Evolutionary conservation across 2,329 filamentous ascomycete species (phyloP), one percentile per base, ranked within the genome.

Genomic region (Sordariomycetes sp.): DNA sequence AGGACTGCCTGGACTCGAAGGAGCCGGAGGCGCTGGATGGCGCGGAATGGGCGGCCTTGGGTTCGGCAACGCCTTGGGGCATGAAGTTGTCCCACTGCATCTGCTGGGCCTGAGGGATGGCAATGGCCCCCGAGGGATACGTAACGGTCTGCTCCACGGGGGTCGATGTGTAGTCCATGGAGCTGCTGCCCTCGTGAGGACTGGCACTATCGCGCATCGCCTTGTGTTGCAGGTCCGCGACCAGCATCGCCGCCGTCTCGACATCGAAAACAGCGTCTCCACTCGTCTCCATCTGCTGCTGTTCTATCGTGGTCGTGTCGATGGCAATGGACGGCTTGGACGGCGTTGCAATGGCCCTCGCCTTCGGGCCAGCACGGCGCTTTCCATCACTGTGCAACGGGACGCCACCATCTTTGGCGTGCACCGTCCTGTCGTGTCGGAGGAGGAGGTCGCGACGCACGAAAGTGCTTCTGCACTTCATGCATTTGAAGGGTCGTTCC

Each of bases 401-500:
- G 56, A 94, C 82, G 63, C 94, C 92, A 64, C 92, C 92, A 75
- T 99, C 94, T 75, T 97, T 97, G 61, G 94, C 94, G 74, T 99
- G 94, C 62, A 99, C 94, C 62, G 94, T 99, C 67, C 94, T 89
- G 73, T 99, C 94, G 76, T 99, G 94, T 71, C 94, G 88, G 64
- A 99, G 84, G 56, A 99, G 85, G 61, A 99, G 81, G 75, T 99
- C 94, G 73, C 94, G 89, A 70, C 94, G 89, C 66, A 99, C 94
- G 70, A 99, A 99, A 61, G 94, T 99, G 78, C 91, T 96, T 68
- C 91, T 83, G 74, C 94, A 99, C 76, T 99, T 99, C 77, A 90
- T 81, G 74, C 94, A 99, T 72, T 97, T 97, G 81, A 99, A 99
- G 42, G 94, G 94, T 62, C 94, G 86, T 74, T 97, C 94, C 75